Base-by-base conservation (phyloP, 2,329 filamentous ascomycete species). In the Cercospora zeae-maydis region DNA sequence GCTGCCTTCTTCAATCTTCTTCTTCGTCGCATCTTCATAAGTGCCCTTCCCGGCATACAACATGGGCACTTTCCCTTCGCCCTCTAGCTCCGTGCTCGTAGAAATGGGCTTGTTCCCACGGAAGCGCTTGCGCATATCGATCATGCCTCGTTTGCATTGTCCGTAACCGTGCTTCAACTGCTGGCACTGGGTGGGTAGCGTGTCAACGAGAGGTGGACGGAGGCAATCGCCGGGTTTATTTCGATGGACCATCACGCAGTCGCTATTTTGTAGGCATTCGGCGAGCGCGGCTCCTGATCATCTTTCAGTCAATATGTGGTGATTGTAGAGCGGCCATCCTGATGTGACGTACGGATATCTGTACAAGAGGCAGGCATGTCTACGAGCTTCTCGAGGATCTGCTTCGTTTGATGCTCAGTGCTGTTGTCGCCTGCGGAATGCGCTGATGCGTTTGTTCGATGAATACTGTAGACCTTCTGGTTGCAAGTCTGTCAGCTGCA, bases 51-150 rank as follows among this genome's bases (percentile, higher is more conserved):
- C 92, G 14, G 88, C 91, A 76, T 96, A 96, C 69, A 96, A 77
- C 80, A 74, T 95, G 88, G 85, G 3, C 84, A 33, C 68, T 57
- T 56, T 63, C 36, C 66, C 63, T 24, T 64, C 63, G 49, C 66
- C 66, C 55, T 91, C 87, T 61, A 85, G 77, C 68, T 88, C 82
- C 73, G 87, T 83, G 71, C 87, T 82, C 68, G 89, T 85, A 24
- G 86, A 83, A 68, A 96, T 88, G 59, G 95, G 92, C 76, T 92
- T 86, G 80, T 98, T 98, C 63, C 95, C 95, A 61, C 95, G 86
- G 79, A 99, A 98, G 34, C 95, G 89, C 81, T 98, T 98, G 76
- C 95, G 91, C 95, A 99, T 99, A 77, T 99, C 95, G 71, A 98
- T 90, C 86, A 96, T 87, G 68, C 95, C 95, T 68, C 93, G 90